Evolutionary conservation across 1,284 basidiomycete genomes (phyloP), one percentile per base, ranked within the genome.

Genomic region (Agaricales sp.): DNA sequence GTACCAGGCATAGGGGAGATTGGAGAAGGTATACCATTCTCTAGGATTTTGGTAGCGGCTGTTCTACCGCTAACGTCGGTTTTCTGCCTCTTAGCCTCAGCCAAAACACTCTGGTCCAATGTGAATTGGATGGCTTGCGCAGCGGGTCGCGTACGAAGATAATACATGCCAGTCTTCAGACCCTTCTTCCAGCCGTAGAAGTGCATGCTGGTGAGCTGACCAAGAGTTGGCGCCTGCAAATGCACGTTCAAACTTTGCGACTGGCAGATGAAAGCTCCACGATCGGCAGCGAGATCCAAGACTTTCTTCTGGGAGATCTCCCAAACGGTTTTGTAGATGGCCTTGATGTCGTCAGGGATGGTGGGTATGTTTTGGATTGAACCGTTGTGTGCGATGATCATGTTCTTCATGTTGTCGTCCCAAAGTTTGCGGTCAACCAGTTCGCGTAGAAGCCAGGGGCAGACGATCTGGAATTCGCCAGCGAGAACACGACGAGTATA

Each of bases 151-250:
- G 96, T 98, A 51, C 96, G 84, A 47, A 99, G 78, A 70, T 99
- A 98, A 73, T 91, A 92, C 86, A 93, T 92, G 57, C 92, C 96
- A 0, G 96, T 99, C 82, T 99, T 99, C 62, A 99, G 73, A 22
- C 96, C 96, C 69, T 92, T 92, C 80, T 96, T 96, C 96, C 95
- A 99, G 20, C 94, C 96, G 67, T 99, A 98, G 71, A 99, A 99
- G 73, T 99, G 96, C 95, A 98, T 99, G 58, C 89, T 92, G 45
- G 93, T 96, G 55, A 99, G 75, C 67, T 99, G 96, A 16, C 91
- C 92, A 57, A 88, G 78, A 8, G 92, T 94, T 45, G 96, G 96
- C 49, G 89, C 78, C 61, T 91, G 82, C 43, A 99, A 70, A 67
- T 99, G 95, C 51, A 99, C 82, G 68, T 99, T 99, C 63, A 99